phyloP scores from a whole-genome alignment of 306 rosid species.

The Cucurbita argyrosperma region DNA sequence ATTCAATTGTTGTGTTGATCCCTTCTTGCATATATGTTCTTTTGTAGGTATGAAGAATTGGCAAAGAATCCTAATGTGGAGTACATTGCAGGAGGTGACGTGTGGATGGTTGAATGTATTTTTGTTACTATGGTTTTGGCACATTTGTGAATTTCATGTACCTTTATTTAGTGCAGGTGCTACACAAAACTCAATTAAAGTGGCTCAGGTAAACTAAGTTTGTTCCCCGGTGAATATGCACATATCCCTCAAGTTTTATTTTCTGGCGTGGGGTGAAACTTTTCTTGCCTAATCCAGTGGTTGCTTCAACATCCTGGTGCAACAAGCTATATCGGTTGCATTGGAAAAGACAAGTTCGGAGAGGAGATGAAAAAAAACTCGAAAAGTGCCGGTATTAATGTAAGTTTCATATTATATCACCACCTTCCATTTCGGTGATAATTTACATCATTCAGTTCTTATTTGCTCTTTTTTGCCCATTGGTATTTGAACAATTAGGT shows the following conservation, averaged over 20 bases:
- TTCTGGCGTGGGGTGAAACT: not conserved
- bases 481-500: conserved; percentile 29
- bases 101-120: not conserved
- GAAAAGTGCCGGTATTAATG: conserved; percentile 66
- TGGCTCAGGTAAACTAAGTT: conserved; percentile 55
- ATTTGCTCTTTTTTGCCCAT: not conserved
- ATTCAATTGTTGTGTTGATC: not conserved
- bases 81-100: conserved; percentile 91
- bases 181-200: conserved; percentile 80
- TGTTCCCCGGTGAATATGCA: not conserved
- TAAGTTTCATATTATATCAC: conserved; percentile 19
- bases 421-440: not conserved
- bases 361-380: conserved; percentile 79
- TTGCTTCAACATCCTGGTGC: conserved; percentile 83
- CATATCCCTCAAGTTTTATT: not conserved
- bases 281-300: conserved; percentile 38
- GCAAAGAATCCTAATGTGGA: conserved; percentile 48
- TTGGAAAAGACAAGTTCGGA: conserved; percentile 89
- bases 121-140: not conserved
- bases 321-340: conserved; percentile 79
- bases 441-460: not conserved
- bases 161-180: conserved; percentile 42
- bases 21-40: not conserved
- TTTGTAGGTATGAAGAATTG: conserved; percentile 64
- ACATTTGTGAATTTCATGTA: not conserved